Evolutionary conservation across 2,329 filamentous ascomycete species (phyloP), one percentile per base, ranked within the genome.

Genomic region (Calonectria pseudoreteaudii): DNA sequence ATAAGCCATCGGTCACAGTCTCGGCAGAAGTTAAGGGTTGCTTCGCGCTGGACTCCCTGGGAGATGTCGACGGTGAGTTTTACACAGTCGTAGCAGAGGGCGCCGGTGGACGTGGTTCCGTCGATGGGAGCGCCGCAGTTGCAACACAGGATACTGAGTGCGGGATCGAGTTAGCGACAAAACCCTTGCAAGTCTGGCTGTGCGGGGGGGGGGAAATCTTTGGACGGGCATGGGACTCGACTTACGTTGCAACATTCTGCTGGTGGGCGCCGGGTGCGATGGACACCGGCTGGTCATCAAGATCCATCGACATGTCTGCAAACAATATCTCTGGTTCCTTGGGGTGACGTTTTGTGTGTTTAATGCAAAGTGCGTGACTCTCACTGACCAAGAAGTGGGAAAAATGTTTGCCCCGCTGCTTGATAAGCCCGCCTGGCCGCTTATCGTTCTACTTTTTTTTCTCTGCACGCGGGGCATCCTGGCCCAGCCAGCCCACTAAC

Each of bases 91-190:
- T 95, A 95, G 87, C 97, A 99, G 71, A 98, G 93, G 50, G 97
- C 96, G 75, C 95, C 95, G 68, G 94, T 93, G 31, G 94, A 90
- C 18, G 92, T 92, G 23, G 95, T 98, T 85, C 97, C 97, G 85
- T 98, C 96, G 81, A 99, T 98, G 49, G 96, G 93, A 74, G 95
- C 95, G 82, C 96, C 97, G 85, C 97, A 99, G 89, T 98, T 98
- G 88, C 95, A 98, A 86, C 97, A 99, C 72, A 99, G 94, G 83
- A 98, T 98, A 64, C 84, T 85, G 70, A 23, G 28, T 44, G 65
- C 56, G 44, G 62, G 36, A 50, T 30, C 66, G 30, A 62, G 74
- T 77, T 67, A 75, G 68, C 41, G 38, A 53, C 56, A 36, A 71
- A 18, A 58, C 28, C 56, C 56, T 41, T 30, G 28, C 30, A 58